Conservation (phyloP, 257 asterid genomes). For the Verbena officinalis region DNA sequence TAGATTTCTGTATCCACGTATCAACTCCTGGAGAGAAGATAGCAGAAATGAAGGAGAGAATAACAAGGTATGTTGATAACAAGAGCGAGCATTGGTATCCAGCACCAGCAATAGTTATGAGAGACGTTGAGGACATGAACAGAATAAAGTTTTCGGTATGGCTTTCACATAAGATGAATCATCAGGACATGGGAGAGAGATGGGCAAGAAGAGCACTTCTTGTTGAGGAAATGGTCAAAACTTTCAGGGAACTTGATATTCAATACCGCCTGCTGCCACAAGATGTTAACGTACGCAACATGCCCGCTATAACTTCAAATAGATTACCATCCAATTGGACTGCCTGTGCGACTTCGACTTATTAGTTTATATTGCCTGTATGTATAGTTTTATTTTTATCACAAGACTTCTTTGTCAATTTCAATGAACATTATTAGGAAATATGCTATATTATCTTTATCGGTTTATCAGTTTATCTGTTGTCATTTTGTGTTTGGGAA, state of each 20-base stretch:
- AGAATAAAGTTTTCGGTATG: slow-evolving; percentile 75
- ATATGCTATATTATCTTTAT: too few relatives aligned
- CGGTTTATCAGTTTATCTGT: too few relatives aligned
- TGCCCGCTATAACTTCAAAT: slow-evolving; percentile 60
- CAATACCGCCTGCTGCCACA: slow-evolving; percentile 78
- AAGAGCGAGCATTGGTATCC: slow-evolving; percentile 83
- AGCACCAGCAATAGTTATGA: slow-evolving; percentile 71
- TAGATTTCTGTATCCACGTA: slow-evolving; percentile 74
- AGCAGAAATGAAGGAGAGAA: slow-evolving; percentile 66
- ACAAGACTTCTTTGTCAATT: too few relatives aligned
- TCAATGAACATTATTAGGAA: too few relatives aligned
- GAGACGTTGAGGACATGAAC: slow-evolving; percentile 91
- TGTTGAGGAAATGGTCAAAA: slow-evolving; percentile 77
- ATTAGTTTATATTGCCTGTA: too few relatives aligned
- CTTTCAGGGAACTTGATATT: slow-evolving; percentile 75
- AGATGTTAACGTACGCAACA: slow-evolving; percentile 70
- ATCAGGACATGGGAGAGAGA: slow-evolving; percentile 93
- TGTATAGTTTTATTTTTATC: too few relatives aligned
- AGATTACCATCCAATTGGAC: slow-evolving; percentile 83
- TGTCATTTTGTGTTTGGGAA: too few relatives aligned
- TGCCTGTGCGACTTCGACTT: too few relatives aligned
- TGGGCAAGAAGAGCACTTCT: slow-evolving; percentile 71
- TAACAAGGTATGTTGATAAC: slow-evolving; percentile 71
- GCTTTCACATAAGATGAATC: slow-evolving; percentile 78
- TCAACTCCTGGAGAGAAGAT: slow-evolving; percentile 82